phyloP scores from a whole-genome alignment of 768 basidiomycete genomes.

The Panaeolus cyanescens region DNA sequence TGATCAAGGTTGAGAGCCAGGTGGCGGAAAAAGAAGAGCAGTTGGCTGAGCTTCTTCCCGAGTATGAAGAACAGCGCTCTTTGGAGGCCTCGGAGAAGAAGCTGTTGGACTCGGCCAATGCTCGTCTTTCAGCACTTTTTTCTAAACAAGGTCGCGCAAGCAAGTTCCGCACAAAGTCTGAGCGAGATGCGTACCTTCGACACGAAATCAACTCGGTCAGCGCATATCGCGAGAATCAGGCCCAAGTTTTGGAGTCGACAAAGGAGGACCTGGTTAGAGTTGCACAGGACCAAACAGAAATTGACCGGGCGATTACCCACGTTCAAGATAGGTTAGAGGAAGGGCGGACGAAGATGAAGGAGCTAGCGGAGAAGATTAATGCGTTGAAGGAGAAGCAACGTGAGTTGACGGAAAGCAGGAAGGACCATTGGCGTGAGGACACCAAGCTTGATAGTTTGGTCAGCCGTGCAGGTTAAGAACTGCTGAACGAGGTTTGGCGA shows the following conservation, averaged over 20 bases:
- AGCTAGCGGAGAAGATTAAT: slow-evolving; percentile 61
- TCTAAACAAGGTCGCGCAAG: slow-evolving; percentile 89
- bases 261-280: slow-evolving; percentile 50
- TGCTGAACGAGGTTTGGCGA: slow-evolving; percentile 75
- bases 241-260: slow-evolving; percentile 54
- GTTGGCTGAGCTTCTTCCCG: slow-evolving; percentile 65
- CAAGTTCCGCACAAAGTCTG: slow-evolving; percentile 80
- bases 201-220: slow-evolving; percentile 74
- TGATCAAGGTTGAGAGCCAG: slow-evolving; percentile 57
- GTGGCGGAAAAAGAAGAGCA: slow-evolving; percentile 64
- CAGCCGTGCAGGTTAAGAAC: slow-evolving; percentile 71
- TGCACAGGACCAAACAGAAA: slow-evolving; percentile 48
- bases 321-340: slow-evolving; percentile 67
- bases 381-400: slow-evolving; percentile 67
- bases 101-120: slow-evolving; percentile 73
- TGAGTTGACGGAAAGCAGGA: slow-evolving; percentile 76
- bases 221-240: slow-evolving; percentile 58
- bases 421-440: slow-evolving; percentile 95
- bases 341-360: slow-evolving; percentile 54
- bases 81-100: slow-evolving; percentile 58
- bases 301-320: slow-evolving; percentile 60
- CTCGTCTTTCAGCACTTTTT: slow-evolving; percentile 72
- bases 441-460: slow-evolving; percentile 82
- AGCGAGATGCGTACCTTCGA: slow-evolving; percentile 82
- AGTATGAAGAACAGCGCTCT: slow-evolving; percentile 63